Conservation (phyloP, 345 rosid species). For the Noccaea caerulescens region DNA sequence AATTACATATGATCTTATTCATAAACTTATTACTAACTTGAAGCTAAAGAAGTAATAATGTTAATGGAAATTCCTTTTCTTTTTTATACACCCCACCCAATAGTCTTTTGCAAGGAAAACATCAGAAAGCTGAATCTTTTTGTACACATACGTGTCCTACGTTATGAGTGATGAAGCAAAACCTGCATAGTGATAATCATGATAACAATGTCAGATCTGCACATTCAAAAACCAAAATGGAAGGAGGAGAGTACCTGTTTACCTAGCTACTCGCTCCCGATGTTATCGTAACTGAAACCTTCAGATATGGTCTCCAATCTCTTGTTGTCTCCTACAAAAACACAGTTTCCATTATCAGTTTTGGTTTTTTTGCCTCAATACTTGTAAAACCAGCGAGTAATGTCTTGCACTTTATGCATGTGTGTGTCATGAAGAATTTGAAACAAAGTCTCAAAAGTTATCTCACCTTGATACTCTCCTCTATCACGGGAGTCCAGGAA, state of each 20-base stretch:
- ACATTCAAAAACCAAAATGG: conserved; percentile 22
- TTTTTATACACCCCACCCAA: conserved; percentile 43
- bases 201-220: conserved; percentile 12
- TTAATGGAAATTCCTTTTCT: conserved; percentile 20
- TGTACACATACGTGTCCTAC: conserved; percentile 40
- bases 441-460: conserved; percentile 3
- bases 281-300: conserved; percentile 82
- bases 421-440: not conserved
- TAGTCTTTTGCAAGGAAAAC: conserved; percentile 33
- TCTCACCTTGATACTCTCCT: conserved; percentile 64
- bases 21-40: conserved; percentile 11
- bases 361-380: too few relatives aligned
- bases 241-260: conserved; percentile 20
- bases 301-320: conserved; percentile 89
- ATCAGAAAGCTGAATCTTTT: conserved; percentile 38
- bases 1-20: conserved; percentile 23
- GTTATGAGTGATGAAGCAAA: conserved; percentile 35
- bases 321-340: conserved; percentile 65
- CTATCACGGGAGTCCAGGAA: conserved; percentile 67
- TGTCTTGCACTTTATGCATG: too few relatives aligned
- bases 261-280: conserved; percentile 64
- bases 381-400: too few relatives aligned
- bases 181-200: conserved; percentile 39
- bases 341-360: conserved; percentile 26
- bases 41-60: conserved; percentile 21